Evolutionary conservation across 495 filamentous ascomycete genomes (phyloP), one percentile per base, ranked within the genome.

Genomic region (Paragyromitra xinjiangensis): DNA sequence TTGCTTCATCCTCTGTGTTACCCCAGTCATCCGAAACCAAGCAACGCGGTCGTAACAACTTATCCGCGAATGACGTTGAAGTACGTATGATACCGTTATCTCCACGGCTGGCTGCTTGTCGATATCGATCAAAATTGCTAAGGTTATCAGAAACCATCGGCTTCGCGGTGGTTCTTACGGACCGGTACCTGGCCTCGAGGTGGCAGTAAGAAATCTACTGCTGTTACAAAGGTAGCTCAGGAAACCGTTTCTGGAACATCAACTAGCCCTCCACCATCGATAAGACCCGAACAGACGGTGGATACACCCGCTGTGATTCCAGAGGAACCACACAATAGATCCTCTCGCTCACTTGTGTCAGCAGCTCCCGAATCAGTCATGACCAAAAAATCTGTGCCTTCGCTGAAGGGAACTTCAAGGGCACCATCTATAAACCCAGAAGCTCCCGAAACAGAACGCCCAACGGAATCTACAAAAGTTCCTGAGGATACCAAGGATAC

Each of bases 51-150:
- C 59, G 62, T 50, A 51, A 26, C 59, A 69, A 65, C 48, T 63
- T 64, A 78, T 56, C 76, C 64, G 64, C 76, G 73, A 80, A 74
- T 80, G 64, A 80, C 56, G 78, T 68, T 80, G 51, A 79, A 73
- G 66, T 79, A 61, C 70, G 63, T 64, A 79, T 78, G 42, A 74
- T 48, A 42, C 69, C 29, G 24, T 55, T 77, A n/a, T 53, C 59
- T 78, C 26, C 58, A 26, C 56, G 45, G 66, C 77, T 53, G 34
- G 61, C 37, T 68, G 26, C n/a, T 34, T 64, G 44, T 42, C 40
- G 12, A 9, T 22, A 24, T 39, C 34, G 26, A 63, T 70, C 24
- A 48, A 51, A 34, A 64, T 78, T 66, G 58, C 45, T 80, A 61
- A 73, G 56, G 22, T 39, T 9, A 67, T 9, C 71, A 78, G 78